A percentile compares a stretch with the other conserved stretches of the same genome.
These are phyloP conservation scores for Sporothrix pseudoabietina DNA, from an alignment of 2,329 filamentous ascomycete genomes.

Conservation along the genomic window DNA sequence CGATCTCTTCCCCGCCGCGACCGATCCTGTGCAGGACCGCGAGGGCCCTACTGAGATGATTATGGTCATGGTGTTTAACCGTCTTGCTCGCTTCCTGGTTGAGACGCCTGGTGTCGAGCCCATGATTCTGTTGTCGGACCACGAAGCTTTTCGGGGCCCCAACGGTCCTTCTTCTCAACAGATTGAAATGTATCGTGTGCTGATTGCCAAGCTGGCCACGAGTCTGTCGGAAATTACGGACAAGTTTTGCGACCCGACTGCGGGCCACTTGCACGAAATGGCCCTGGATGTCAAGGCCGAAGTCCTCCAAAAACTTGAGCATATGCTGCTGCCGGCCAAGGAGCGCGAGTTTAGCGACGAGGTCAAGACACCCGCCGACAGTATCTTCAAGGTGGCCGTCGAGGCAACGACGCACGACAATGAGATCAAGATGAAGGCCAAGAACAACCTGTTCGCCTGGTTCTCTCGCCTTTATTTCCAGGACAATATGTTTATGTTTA, in stretches of 20 bases:
- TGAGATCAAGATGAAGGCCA: slow-evolving; percentile 48
- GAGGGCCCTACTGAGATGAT: slow-evolving; percentile 65
- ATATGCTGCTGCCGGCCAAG: slow-evolving; percentile 51
- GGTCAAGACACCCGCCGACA: slow-evolving; percentile 53
- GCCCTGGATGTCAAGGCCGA: slow-evolving; percentile 52
- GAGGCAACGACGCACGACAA: slow-evolving; percentile 53
- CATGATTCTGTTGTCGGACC: slow-evolving; percentile 51
- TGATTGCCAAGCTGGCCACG: slow-evolving; percentile 49
- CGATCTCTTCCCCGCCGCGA: slow-evolving; percentile 58
- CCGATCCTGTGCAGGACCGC: slow-evolving; percentile 53
- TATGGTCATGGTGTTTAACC: slow-evolving; percentile 55
- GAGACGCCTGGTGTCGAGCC: slow-evolving; percentile 53
- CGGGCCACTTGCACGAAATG: slow-evolving; percentile 56
- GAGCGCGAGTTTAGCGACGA: slow-evolving; percentile 55
- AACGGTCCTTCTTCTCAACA: slow-evolving; percentile 40
- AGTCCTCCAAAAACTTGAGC: slow-evolving; percentile 53
- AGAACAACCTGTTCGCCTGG: slow-evolving; percentile 56
- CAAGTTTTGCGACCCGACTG: slow-evolving; percentile 54
- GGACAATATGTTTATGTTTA: slow-evolving; percentile 57
- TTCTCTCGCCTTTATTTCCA: slow-evolving; percentile 59
- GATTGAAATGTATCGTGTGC: slow-evolving; percentile 48
- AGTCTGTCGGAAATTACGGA: slow-evolving; percentile 51
- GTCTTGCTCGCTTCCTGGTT: slow-evolving; percentile 54
- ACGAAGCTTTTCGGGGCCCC: slow-evolving; percentile 38
- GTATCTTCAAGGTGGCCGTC: slow-evolving; percentile 58